phyloP scores from a whole-genome alignment of 2,329 filamentous ascomycete species.

The Monilinia fructigena region DNA sequence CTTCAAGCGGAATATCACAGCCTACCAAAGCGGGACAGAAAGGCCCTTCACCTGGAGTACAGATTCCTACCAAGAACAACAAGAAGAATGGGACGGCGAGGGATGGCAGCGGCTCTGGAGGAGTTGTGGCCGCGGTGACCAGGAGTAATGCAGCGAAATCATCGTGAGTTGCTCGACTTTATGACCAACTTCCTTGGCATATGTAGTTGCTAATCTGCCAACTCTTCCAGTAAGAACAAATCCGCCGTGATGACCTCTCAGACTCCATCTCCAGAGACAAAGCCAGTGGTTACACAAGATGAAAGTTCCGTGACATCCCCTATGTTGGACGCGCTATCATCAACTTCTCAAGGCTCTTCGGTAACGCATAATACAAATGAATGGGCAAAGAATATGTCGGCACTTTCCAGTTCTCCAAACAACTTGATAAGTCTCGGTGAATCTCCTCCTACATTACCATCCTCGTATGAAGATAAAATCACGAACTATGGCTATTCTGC shows the following conservation, averaged over 20 bases:
- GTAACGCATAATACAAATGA: slow-evolving; percentile 41
- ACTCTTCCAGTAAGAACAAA: slow-evolving; percentile 22
- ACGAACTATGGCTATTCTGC: slow-evolving; percentile 36
- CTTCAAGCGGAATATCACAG: slow-evolving; percentile 29
- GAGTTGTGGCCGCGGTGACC: slow-evolving; percentile 38
- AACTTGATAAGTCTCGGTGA: slow-evolving; percentile 46
- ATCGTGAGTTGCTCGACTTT: slow-evolving; percentile 33
- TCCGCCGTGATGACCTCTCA: slow-evolving; percentile 20
- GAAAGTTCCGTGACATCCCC: slow-evolving; percentile 35
- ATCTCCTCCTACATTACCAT: slow-evolving; percentile 44
- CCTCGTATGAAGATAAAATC: slow-evolving; percentile 39
- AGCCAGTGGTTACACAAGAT: slow-evolving; percentile 31
- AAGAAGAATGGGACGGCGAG: slow-evolving; percentile 37
- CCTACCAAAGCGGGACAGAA: slow-evolving; percentile 34
- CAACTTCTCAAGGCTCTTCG: slow-evolving; percentile 33
- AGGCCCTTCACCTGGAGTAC: slow-evolving; percentile 32
- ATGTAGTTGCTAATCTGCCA: slow-evolving; percentile 18
- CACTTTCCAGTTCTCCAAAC: slow-evolving; percentile 45
- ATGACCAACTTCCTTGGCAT: not conserved
- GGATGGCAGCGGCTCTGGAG: slow-evolving; percentile 32
- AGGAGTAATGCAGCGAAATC: slow-evolving; percentile 38
- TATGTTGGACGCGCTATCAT: slow-evolving; percentile 38
- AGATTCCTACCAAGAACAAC: slow-evolving; percentile 37
- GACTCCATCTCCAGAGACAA: slow-evolving; percentile 35
- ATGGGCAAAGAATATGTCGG: slow-evolving; percentile 47